A percentile compares a stretch with the other conserved stretches of the same genome.
Evolutionary conservation across 305 asterid genomes (phyloP).

Genomic region (Fraxinus sp.): DNA sequence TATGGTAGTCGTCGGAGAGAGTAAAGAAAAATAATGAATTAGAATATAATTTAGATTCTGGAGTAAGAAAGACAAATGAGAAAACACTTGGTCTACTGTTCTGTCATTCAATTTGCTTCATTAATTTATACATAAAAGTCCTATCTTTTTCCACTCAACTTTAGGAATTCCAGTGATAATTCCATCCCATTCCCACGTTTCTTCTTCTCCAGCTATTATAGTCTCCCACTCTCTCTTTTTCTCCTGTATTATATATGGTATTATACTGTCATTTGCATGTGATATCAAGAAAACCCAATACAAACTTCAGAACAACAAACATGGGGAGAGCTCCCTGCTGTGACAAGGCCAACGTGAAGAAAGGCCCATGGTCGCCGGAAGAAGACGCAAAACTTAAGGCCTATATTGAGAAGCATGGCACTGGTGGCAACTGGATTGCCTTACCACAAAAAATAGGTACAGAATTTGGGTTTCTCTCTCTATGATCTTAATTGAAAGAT

Average conservation of each 20-base stretch:
- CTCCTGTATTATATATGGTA: not conserved
- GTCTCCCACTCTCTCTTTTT: constrained; percentile 23
- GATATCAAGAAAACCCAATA: not conserved
- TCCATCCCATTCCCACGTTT: constrained; percentile 36
- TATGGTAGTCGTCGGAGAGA: not conserved
- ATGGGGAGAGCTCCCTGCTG: constrained; percentile 92
- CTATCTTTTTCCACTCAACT: constrained; percentile 44
- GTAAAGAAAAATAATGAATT: not conserved
- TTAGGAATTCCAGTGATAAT: constrained; percentile 25
- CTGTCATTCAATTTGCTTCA: constrained; percentile 39
- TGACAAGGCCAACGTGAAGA: constrained; percentile 74
- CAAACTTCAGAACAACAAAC: constrained; percentile 1
- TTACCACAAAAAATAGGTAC: constrained; percentile 68
- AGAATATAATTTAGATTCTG: constrained; percentile 35
- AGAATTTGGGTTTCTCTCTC: not conserved
- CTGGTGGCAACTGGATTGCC: constrained; percentile 82
- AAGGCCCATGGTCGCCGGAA: constrained; percentile 79
- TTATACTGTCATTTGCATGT: not conserved
- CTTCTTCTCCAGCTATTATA: constrained; percentile 55
- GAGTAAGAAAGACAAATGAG: constrained; percentile 49
- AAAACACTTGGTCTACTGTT: constrained; percentile 35
- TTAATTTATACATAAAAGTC: constrained; percentile 31
- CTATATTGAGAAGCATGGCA: constrained; percentile 58
- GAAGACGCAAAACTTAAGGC: constrained; percentile 71
- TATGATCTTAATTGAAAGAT: not conserved